These are phyloP conservation scores for Prunus salicina DNA, from an alignment of 306 rosid species.

Conservation along the genomic window DNA sequence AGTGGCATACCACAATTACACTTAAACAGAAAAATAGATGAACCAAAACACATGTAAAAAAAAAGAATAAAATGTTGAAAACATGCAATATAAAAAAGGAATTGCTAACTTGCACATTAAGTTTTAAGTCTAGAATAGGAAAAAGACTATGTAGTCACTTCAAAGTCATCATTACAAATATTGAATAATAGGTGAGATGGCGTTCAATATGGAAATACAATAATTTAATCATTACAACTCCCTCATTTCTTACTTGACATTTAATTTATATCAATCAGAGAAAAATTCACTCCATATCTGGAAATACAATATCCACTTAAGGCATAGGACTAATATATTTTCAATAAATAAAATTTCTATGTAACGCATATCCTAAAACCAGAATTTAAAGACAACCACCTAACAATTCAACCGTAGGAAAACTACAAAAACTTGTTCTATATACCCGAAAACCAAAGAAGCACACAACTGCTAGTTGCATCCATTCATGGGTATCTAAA, in stretches of 20 bases:
- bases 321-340: not conserved
- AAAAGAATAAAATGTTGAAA: too few species aligned
- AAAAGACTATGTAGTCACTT: not conserved
- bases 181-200: not conserved
- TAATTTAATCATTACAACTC: too few species aligned
- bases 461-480: too few species aligned
- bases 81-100: too few species aligned
- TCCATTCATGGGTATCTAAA: too few species aligned
- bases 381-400: not conserved
- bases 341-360: not conserved
- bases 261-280: not conserved
- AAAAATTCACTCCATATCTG: not conserved
- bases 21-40: not conserved
- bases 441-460: too few species aligned
- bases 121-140: not conserved
- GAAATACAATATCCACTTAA: too few species aligned
- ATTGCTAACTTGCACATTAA: not conserved
- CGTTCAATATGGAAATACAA: not conserved
- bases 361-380: not conserved
- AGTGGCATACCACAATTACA: conserved; percentile 1
- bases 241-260: not conserved
- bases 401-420: not conserved
- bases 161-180: not conserved
- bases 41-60: not conserved
- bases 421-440: too few species aligned